A percentile compares a stretch with the other conserved stretches of the same genome.
Conservation (phyloP, 1,139 yeast genomes). For the Candida tropicalis region DNA sequence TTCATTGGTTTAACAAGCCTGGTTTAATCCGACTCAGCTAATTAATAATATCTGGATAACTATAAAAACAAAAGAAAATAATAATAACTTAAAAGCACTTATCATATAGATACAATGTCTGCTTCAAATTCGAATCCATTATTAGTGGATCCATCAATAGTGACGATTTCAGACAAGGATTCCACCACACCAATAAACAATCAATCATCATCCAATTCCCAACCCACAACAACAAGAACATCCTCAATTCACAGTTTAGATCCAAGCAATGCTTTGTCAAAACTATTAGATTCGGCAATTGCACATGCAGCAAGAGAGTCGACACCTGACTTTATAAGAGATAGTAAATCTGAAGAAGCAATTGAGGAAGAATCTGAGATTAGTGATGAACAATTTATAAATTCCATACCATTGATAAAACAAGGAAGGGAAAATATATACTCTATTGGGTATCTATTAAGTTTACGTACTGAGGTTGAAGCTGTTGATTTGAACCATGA, state of each 20-base stretch:
- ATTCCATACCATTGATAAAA: constrained; percentile 17
- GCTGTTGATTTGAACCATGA: constrained; percentile 28
- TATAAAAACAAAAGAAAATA: too few relatives aligned
- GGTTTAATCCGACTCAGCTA: too few relatives aligned
- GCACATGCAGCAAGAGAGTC: constrained; percentile 53
- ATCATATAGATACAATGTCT: constrained; percentile 8
- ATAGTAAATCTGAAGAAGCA: constrained; percentile 10
- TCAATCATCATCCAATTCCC: constrained; percentile 5
- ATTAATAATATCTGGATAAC: not conserved
- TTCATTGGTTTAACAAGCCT: too few relatives aligned
- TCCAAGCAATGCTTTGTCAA: constrained; percentile 44
- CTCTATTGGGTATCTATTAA: constrained; percentile 37
- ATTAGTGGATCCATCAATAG: constrained; percentile 39
- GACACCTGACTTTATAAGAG: constrained; percentile 35
- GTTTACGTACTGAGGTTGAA: constrained; percentile 39
- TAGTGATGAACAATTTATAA: constrained; percentile 8
- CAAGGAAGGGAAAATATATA: constrained; percentile 30
- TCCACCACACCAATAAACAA: constrained; percentile 5
- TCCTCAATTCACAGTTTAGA: constrained; percentile 21
- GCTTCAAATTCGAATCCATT: constrained; percentile 23
- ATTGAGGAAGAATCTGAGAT: constrained; percentile 7
- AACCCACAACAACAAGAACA: constrained; percentile 9
- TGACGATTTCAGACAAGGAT: constrained; percentile 21
- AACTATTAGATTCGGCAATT: constrained; percentile 44
- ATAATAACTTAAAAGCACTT: too few relatives aligned